Percentiles rank a stretch among this genome's conserved stretches.
These are phyloP conservation scores for Candida pini DNA, from an alignment of 805 yeast genomes.

Conservation along the genomic window DNA sequence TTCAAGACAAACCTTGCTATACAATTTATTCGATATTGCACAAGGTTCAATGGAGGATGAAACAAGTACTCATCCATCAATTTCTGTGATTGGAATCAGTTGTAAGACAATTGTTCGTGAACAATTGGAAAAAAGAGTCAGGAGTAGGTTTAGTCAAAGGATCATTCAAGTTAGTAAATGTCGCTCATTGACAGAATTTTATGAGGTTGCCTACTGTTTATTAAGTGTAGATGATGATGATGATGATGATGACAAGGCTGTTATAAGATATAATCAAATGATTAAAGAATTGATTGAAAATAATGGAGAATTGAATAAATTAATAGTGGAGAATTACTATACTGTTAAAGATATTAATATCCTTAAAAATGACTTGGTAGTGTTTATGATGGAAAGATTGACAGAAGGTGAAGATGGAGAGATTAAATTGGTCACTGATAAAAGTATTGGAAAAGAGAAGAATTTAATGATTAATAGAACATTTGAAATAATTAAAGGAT, in stretches of 20 bases:
- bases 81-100: slow-evolving; percentile 77
- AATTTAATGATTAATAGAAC: slow-evolving; percentile 10
- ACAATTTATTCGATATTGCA: slow-evolving; percentile 83
- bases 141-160: slow-evolving; percentile 83
- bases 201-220: slow-evolving; percentile 34
- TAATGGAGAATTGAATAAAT: slow-evolving; percentile 29
- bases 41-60: slow-evolving; percentile 43
- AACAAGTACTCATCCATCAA: slow-evolving; percentile 48
- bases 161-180: slow-evolving; percentile 56
- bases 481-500: slow-evolving; percentile 24
- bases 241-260: slow-evolving; percentile 19
- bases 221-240: slow-evolving; percentile 3
- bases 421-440: slow-evolving; percentile 3
- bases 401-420: too few relatives aligned
- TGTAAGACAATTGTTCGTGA: slow-evolving; percentile 74
- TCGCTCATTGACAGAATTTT: slow-evolving; percentile 41
- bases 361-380: slow-evolving; percentile 38
- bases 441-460: slow-evolving; percentile 5
- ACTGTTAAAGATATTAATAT: slow-evolving; percentile 54
- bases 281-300: slow-evolving; percentile 27
- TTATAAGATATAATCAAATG: slow-evolving; percentile 27
- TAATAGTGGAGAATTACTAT: slow-evolving; percentile 44
- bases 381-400: too few relatives aligned
- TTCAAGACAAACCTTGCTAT: slow-evolving; percentile 75
- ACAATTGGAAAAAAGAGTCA: slow-evolving; percentile 82